These are phyloP conservation scores for Selaginella tamariscina DNA, from an alignment of 75 land plant genomes.

Conservation along the genomic window DNA sequence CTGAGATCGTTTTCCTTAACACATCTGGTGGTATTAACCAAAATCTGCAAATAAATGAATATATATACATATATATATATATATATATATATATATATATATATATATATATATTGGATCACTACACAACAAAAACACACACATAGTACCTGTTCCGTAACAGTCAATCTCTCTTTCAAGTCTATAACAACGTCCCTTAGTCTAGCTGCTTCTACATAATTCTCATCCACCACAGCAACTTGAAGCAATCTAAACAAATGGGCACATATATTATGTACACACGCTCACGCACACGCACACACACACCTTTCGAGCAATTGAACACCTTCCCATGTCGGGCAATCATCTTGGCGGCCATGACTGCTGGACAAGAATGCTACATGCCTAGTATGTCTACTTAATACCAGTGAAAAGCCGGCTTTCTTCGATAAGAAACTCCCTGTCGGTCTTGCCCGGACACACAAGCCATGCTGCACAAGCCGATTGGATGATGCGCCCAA, in stretches of 20 bases:
- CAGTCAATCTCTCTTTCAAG: constrained; percentile 16
- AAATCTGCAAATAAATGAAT: constrained; percentile 10
- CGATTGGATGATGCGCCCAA: too few species aligned
- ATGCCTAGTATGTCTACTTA: too few species aligned
- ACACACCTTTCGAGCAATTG: neutral
- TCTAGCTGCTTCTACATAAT: constrained; percentile 12
- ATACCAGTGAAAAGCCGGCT: too few species aligned
- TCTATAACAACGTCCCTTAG: constrained; percentile 16
- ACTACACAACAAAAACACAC: neutral
- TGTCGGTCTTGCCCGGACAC: too few species aligned
- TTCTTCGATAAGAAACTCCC: too few species aligned
- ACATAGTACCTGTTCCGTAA: constrained; percentile 19
- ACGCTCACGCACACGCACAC: neutral
- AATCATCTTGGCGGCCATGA: too few species aligned
- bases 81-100: neutral
- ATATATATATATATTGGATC: neutral
- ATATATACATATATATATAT: too few species aligned
- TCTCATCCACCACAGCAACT: constrained; percentile 4
- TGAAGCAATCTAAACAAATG: neutral
- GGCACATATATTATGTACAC: neutral
- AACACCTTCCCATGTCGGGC: neutral
- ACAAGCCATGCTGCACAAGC: too few species aligned
- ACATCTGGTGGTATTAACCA: constrained; percentile 12
- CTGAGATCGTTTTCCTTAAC: constrained; percentile 14
- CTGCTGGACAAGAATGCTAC: too few species aligned